A percentile compares a stretch with the other conserved stretches of the same genome.
Conservation (phyloP, 116 monocot genomes). For the Zostera marina region DNA sequence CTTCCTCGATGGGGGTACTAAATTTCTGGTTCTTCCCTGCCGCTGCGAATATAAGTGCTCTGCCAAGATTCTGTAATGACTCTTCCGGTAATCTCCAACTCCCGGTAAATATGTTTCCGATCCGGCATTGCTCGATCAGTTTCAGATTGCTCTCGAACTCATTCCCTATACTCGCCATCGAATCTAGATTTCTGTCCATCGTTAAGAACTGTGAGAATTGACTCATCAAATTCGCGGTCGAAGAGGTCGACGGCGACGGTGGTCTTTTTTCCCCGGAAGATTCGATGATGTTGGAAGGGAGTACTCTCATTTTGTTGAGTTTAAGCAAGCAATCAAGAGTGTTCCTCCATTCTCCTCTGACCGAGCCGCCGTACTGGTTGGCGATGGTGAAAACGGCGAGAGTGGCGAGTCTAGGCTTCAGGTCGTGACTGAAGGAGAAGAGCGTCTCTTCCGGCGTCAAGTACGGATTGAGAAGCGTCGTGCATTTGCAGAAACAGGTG, state of each 20-base stretch:
- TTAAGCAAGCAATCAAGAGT: conserved; percentile 70
- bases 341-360: conserved; percentile 73
- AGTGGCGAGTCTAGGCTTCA: conserved; percentile 78
- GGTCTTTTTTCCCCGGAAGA: neutral
- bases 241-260: neutral
- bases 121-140: conserved; percentile 72
- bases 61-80: conserved; percentile 35
- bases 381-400: conserved; percentile 83
- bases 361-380: conserved; percentile 54
- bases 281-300: conserved; percentile 47
- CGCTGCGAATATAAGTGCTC: conserved; percentile 60
- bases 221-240: conserved; percentile 45
- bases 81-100: conserved; percentile 48
- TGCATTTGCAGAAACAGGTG: conserved; percentile 80
- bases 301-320: conserved; percentile 61
- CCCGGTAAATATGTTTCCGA: conserved; percentile 54
- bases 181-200: conserved; percentile 38
- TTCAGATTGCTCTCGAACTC: conserved; percentile 85
- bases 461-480: conserved; percentile 67
- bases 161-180: conserved; percentile 35
- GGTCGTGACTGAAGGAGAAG: conserved; percentile 56
- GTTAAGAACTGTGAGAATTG: conserved; percentile 72
- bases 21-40: conserved; percentile 86
- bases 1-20: conserved; percentile 75
- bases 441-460: conserved; percentile 64